Evolutionary conservation across 148 eudicot genomes (phyloP), one percentile per base, ranked within the genome.

Genomic region (Persicaria tinctoria): DNA sequence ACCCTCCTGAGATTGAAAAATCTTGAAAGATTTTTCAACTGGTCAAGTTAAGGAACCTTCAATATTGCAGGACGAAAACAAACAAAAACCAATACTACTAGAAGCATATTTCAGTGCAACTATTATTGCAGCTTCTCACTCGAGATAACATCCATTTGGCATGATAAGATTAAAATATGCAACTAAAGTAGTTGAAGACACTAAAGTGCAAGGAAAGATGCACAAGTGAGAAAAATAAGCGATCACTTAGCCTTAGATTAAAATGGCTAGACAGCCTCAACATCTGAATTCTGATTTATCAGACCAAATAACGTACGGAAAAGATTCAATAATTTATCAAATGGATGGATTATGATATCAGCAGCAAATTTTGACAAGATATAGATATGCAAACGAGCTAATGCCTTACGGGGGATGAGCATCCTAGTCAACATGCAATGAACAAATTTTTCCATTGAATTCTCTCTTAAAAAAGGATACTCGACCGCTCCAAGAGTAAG

Each of bases 11-110:
- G 91, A 78, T 50, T 80, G 88, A 79, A 94, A 94, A 49, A 82
- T 78, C 81, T 87, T 94, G 80, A 87, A 94, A 71, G 96, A 91
- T 77, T 89, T 88, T 80, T 88, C 88, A 79, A 88, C 98, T 94
- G 80, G 45, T 80, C 76, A 72, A 38, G 85, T 87, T 84, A 85
- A 91, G 87, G 77, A 70, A 8, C 53, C 70, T 69, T 20, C 10
- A 74, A 12, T 14, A 41, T 4, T 38, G 70, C 70, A 66, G 70
- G 18, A 66, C 10, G 70, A 7, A 66, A 12, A 41, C 70, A 66
- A 66, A 17, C 14, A 64, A 64, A 64, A 64, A 41, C 46, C 68
- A 23, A 60, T 66, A 38, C 70, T 41, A 66, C 70, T 66, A 66
- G 70, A 12, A 66, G 70, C 68, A 63, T 16, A 63, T 38, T 27